A percentile compares a stretch with the other conserved stretches of the same genome.
These are phyloP conservation scores for Crotalaria pallida DNA, from an alignment of 306 rosid genomes.

Conservation along the genomic window DNA sequence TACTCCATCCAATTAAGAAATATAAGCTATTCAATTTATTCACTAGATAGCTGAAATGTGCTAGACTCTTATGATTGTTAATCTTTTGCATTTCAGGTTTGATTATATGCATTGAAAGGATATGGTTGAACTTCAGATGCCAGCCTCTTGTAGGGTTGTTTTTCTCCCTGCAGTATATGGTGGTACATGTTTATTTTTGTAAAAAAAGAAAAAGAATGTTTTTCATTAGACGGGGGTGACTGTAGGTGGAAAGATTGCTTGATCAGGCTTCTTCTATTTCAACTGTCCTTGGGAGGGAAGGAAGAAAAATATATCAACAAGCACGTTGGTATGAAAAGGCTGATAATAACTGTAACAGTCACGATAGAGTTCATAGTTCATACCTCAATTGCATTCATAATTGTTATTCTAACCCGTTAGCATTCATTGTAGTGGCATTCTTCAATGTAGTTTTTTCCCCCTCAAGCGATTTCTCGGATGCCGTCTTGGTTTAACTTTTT, in stretches of 20 bases:
- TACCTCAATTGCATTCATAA: slow-evolving; percentile 37
- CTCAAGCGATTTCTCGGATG: slow-evolving; percentile 6
- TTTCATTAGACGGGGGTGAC: not conserved
- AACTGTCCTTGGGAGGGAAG: slow-evolving; percentile 11
- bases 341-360: slow-evolving; percentile 23
- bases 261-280: slow-evolving; percentile 24
- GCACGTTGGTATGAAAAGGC: slow-evolving; percentile 16
- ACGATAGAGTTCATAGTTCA: slow-evolving; percentile 26
- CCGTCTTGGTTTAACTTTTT: slow-evolving; percentile 10
- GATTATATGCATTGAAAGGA: slow-evolving; percentile 21
- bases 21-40: not conserved
- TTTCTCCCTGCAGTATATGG: slow-evolving; percentile 36
- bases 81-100: slow-evolving; percentile 26
- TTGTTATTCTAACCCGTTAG: slow-evolving; percentile 33
- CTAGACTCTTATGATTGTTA: slow-evolving; percentile 16
- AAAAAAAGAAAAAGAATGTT: not conserved
- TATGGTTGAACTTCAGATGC: slow-evolving; percentile 16
- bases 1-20: not conserved
- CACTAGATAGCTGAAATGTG: not conserved
- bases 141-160: slow-evolving; percentile 35
- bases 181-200: slow-evolving; percentile 22
- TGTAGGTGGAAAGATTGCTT: slow-evolving; percentile 14
- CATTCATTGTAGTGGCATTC: slow-evolving; percentile 38
- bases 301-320: slow-evolving; percentile 21
- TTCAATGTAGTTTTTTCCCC: slow-evolving; percentile 18